phyloP scores from a whole-genome alignment of 768 basidiomycete genomes.

The Scleroderma citrinum region DNA sequence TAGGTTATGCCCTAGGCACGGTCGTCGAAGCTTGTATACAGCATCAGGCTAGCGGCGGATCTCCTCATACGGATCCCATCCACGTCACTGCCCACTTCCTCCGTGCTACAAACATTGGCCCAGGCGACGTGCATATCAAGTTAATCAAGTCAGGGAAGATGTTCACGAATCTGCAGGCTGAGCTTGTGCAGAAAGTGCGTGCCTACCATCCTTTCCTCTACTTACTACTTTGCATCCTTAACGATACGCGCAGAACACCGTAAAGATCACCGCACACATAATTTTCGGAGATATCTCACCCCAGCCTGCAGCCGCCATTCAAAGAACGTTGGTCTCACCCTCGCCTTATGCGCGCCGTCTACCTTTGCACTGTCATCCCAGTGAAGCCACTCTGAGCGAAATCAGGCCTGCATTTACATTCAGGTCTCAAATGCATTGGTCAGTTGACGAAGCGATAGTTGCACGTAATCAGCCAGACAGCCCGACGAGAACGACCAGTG shows the following conservation, averaged over 20 bases:
- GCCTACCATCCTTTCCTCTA: neutral
- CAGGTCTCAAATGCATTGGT: constrained; percentile 28
- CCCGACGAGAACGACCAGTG: constrained; percentile 31
- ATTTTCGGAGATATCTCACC: constrained; percentile 48
- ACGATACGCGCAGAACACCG: constrained; percentile 33
- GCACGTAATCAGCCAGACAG: constrained; percentile 35
- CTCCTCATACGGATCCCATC: constrained; percentile 49
- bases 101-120: constrained; percentile 33
- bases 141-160: constrained; percentile 43
- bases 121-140: constrained; percentile 44
- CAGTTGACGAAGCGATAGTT: constrained; percentile 37
- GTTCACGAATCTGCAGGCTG: constrained; percentile 54
- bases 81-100: constrained; percentile 59
- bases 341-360: constrained; percentile 56
- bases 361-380: constrained; percentile 51
- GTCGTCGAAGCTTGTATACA: constrained; percentile 49
- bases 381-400: constrained; percentile 25
- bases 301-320: constrained; percentile 11
- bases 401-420: constrained; percentile 31
- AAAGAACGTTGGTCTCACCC: constrained; percentile 36
- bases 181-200: constrained; percentile 53
- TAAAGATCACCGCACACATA: constrained; percentile 47
- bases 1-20: constrained; percentile 56
- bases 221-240: neutral
- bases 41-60: constrained; percentile 35